These are phyloP conservation scores for Dioszegia hungarica DNA, from an alignment of 768 basidiomycete genomes.

Conservation along the genomic window DNA sequence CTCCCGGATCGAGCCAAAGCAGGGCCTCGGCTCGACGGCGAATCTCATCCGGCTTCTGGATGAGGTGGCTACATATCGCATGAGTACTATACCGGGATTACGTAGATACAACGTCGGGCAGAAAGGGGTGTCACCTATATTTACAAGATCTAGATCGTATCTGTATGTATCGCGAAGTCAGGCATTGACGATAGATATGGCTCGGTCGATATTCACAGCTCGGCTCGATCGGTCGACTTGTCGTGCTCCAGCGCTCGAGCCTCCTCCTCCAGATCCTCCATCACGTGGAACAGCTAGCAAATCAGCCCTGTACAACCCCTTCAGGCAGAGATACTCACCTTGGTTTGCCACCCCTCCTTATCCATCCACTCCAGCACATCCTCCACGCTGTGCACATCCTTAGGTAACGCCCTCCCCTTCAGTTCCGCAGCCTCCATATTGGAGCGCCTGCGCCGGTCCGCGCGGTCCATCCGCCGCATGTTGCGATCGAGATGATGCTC, in stretches of 20 bases:
- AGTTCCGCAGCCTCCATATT: conserved; percentile 1
- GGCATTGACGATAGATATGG: too few species aligned
- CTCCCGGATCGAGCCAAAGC: not conserved
- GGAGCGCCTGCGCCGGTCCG: conserved; percentile 1
- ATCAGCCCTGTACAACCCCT: not conserved
- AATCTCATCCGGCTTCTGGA: not conserved
- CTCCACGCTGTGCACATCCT: conserved; percentile 30
- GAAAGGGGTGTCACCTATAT: not conserved
- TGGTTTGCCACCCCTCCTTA: conserved; percentile 25
- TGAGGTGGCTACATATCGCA: not conserved
- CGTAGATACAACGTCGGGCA: too few species aligned
- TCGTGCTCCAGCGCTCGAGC: conserved; percentile 28
- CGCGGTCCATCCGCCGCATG: not conserved
- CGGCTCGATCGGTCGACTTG: conserved; percentile 2
- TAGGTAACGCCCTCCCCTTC: conserved; percentile 4
- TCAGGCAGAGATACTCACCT: conserved; percentile 11
- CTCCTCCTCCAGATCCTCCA: conserved; percentile 21
- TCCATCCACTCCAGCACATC: conserved; percentile 44
- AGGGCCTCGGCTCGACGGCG: not conserved
- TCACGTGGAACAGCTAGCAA: conserved; percentile 26
- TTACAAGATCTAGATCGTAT: not conserved
- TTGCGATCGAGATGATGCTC: conserved; percentile 12
- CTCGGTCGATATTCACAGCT: too few species aligned
- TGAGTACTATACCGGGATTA: too few species aligned
- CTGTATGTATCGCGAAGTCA: not conserved